A percentile compares a stretch with the other conserved stretches of the same genome.
Conservation (phyloP, 106 monocot genomes). For the Dendrobium catenatum region DNA sequence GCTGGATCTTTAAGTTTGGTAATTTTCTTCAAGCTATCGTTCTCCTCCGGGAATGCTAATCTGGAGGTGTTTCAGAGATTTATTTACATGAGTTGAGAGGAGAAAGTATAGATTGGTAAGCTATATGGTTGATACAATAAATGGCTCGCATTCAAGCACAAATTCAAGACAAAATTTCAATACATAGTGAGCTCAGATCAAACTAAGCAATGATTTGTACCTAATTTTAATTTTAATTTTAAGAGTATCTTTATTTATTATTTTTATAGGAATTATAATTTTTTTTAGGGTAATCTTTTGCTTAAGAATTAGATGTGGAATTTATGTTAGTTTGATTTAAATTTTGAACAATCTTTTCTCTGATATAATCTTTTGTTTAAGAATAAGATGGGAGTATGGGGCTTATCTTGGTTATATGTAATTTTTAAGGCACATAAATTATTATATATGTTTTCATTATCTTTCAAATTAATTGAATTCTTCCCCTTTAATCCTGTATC, state of each 20-base stretch:
- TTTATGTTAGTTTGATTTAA: background rate
- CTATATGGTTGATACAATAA: background rate
- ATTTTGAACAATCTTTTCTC: background rate
- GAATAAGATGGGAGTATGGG: too few relatives aligned
- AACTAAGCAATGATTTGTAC: background rate
- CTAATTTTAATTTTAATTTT: background rate
- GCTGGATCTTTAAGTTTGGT: slow-evolving; percentile 80
- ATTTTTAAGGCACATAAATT: background rate
- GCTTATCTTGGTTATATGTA: too few relatives aligned
- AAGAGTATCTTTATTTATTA: too few relatives aligned
- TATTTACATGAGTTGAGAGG: background rate
- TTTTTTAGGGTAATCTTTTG: background rate
- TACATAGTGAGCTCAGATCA: background rate
- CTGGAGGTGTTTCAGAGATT: slow-evolving; percentile 25
- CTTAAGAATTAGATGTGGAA: background rate
- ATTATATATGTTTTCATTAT: background rate
- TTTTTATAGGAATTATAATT: background rate
- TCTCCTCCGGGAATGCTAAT: slow-evolving; percentile 85
- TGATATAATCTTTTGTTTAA: too few relatives aligned
- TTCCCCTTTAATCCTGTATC: background rate
- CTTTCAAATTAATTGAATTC: background rate
- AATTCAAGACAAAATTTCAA: background rate
- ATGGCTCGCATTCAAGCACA: background rate
- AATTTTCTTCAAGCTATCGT: slow-evolving; percentile 84
- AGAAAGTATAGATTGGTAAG: background rate